Base-by-base conservation (phyloP, 177 flowering plant species). In the Vitis hybrid region DNA sequence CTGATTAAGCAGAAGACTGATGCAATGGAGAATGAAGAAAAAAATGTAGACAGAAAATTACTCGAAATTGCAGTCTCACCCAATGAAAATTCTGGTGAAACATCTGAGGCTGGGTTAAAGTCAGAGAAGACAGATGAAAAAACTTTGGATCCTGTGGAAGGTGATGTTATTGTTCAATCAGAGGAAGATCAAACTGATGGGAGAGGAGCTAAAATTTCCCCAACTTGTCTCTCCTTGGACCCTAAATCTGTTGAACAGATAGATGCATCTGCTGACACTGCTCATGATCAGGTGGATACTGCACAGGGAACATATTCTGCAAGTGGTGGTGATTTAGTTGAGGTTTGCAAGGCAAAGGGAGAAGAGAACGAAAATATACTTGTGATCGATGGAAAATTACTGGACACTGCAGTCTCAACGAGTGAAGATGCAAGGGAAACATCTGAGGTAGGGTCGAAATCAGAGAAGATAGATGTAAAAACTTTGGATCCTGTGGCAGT, bases 351-450 rank as follows among this genome's bases (percentile, higher is more conserved):
- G 31, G 19, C 13, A 49, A 62, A 49, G 18, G 73, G 9, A 50
- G 75, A 66, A 50, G 74, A 11, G 13, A 66, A 52, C 19, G 78
- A 70, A 39, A 66, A 59, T 53, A 57, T 66, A 4, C 59, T 68
- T 49, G 60, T 7, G 7, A 5, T 39, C 8, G 73, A 58, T 49
- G 58, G 57, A 50, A 67, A 26, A 11, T 49, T 26, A 12, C 45
- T 26, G 54, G 55, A 51, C 14, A 48, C 8, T 14, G 73, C 14
- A 50, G 34, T 60, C 50, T 57, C 59, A 16, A 48, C 71, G 8
- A n/a, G 49, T 69, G 67, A 51, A 65, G 11, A 22, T 56, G 61
- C 50, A 55, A 45, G 3, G 11, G 66, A 73, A 65, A 31, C 56
- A 39, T 58, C 70, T 29, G 72, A 58, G 63, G 57, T 15, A 49